Evolutionary conservation across 192 early-diverging fungal genomes (phyloP), one percentile per base, ranked within the genome.

Genomic region (Jimgerdemannia lactiflua): DNA sequence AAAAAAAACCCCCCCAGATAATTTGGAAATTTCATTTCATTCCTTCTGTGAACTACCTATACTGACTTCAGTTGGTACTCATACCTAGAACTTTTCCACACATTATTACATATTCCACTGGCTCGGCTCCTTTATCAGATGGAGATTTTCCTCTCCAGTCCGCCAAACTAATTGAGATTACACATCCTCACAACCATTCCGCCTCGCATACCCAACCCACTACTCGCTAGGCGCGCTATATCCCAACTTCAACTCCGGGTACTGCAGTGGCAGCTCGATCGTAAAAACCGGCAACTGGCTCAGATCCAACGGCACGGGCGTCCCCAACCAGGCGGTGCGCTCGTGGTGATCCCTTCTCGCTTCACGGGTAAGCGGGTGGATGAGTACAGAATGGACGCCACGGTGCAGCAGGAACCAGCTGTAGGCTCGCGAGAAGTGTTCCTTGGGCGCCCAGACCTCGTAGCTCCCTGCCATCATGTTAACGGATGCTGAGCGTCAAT

Each of bases 391-490:
- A 4, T 87, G 80, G 4, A 73, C 74, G 3, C 78, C 79, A 11
- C 88, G 80, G 75, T 89, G 84, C 43, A 86, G 74, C 4, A 81
- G 39, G 73, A 92, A 84, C 83, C 85, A 92, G 1, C 78, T 78
- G 59, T 88, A 90, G 11, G 86, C 83, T 19, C 79, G 49, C 4
- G 85, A 80, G 80, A 92, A 92, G 67, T 86, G 83, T 72, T 91
- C 89, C 10, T 77, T 85, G 4, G 91, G 89, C 69, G 81, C 80
- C 91, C 91, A 92, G 4, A 89, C 84, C 77, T 92, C 91, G 75
- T 89, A 92, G 10, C 77, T 79, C 41, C 78, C 78, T 75, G 64
- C 4, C 39, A 20, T 41, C 17, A 65, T 43, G 29, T 74, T 3
- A 29, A 76, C 41, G 43, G 59, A 59, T 73, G 19, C 3, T 44